phyloP scores from a whole-genome alignment of 257 asterid genomes.

The Scutellaria minor region DNA sequence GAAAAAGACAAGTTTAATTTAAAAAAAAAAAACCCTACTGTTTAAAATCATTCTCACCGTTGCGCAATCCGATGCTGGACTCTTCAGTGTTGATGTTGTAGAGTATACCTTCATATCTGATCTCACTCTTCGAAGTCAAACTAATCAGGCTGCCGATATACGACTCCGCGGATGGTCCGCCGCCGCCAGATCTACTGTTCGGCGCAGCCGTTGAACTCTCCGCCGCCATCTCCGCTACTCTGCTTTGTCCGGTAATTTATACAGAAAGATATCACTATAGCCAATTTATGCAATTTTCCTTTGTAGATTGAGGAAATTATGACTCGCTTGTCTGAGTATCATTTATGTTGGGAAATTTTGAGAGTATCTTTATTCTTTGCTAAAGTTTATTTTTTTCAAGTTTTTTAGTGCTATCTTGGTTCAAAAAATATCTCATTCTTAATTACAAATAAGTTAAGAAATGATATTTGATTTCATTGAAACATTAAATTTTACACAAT shows the following conservation, averaged over 20 bases:
- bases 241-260: conserved; percentile 21
- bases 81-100: conserved; percentile 93
- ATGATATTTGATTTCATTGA: too few relatives aligned
- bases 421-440: too few relatives aligned
- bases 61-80: conserved; percentile 93
- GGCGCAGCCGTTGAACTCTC: conserved; percentile 66
- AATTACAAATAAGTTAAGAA: too few relatives aligned
- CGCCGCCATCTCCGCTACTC: conserved; percentile 56
- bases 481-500: too few relatives aligned
- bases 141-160: conserved; percentile 92
- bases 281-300: background rate
- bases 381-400: background rate
- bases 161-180: conserved; percentile 81
- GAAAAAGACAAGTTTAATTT: background rate
- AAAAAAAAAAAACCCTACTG: background rate
- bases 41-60: conserved; percentile 51
- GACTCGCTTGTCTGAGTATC: conserved; percentile 28
- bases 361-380: background rate
- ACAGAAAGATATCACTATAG: background rate
- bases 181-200: conserved; percentile 61
- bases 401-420: too few relatives aligned
- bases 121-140: conserved; percentile 96
- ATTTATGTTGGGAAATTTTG: background rate
- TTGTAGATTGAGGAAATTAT: conserved; percentile 16
- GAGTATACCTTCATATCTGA: conserved; percentile 88